Percentiles rank a stretch among this genome's conserved stretches.
Evolutionary conservation across 2,329 filamentous ascomycete genomes (phyloP).

Genomic region (Epichloe glyceriae): DNA sequence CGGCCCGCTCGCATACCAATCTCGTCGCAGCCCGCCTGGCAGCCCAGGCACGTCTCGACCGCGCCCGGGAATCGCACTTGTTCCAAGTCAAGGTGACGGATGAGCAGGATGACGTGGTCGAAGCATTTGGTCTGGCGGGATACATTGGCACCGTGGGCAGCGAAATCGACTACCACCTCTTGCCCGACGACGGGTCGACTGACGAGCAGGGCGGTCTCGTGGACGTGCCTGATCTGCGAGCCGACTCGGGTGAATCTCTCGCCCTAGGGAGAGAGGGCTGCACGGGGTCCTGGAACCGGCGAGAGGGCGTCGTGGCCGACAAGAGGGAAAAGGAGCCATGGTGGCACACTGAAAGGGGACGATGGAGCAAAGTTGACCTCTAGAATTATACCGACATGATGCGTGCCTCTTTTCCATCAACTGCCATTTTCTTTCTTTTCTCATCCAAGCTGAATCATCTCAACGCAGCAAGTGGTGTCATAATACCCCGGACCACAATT

Average conservation of each 20-base stretch:
- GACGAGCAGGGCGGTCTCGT: slow-evolving; percentile 45
- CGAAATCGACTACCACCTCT: slow-evolving; percentile 45
- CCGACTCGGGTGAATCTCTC: slow-evolving; percentile 33
- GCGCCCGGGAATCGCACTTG: slow-evolving; percentile 37
- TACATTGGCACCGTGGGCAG: slow-evolving; percentile 50
- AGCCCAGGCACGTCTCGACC: slow-evolving; percentile 53
- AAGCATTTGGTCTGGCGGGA: slow-evolving; percentile 42
- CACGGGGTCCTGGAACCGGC: slow-evolving; percentile 33
- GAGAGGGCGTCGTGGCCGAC: slow-evolving; percentile 24
- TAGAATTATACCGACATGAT: background rate
- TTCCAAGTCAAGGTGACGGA: slow-evolving; percentile 47
- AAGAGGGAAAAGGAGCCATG: slow-evolving; percentile 36
- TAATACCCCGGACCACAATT: background rate
- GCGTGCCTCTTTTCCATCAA: background rate
- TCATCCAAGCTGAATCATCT: background rate
- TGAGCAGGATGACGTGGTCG: slow-evolving; percentile 35
- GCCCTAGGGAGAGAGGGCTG: slow-evolving; percentile 26
- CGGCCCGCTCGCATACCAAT: slow-evolving; percentile 26
- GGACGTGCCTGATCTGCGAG: slow-evolving; percentile 36
- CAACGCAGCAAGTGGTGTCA: background rate
- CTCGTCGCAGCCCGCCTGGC: slow-evolving; percentile 42
- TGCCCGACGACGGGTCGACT: slow-evolving; percentile 40
- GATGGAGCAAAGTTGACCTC: slow-evolving; percentile 24
- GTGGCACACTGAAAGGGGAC: slow-evolving; percentile 36
- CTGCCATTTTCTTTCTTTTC: background rate